Base-by-base conservation (phyloP, 2,329 filamentous ascomycete species). In the Daldinia sp. region DNA sequence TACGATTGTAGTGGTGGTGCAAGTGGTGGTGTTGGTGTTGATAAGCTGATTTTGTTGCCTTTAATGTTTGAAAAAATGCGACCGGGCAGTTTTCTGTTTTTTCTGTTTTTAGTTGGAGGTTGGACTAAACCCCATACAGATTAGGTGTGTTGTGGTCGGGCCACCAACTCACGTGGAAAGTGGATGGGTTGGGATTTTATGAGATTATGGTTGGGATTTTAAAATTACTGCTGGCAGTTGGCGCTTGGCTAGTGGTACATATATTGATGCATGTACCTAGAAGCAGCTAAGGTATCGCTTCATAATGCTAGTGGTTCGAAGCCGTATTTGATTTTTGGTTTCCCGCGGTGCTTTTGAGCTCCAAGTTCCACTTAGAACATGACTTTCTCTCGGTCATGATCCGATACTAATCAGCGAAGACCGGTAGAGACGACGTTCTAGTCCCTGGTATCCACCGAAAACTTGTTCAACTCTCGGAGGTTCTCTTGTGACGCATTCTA, bases 161-260 rank as follows among this genome's bases (percentile, higher is more conserved):
- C n/a, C n/a, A n/a, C n/a, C n/a, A n/a, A n/a, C n/a, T n/a, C n/a
- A n/a, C n/a, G n/a, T n/a, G n/a, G n/a, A n/a, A n/a, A n/a, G n/a
- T n/a, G n/a, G n/a, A n/a, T n/a, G n/a, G n/a, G n/a, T n/a, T n/a
- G n/a, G n/a, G n/a, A n/a, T n/a, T n/a, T n/a, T n/a, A n/a, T n/a
- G n/a, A n/a, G n/a, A n/a, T n/a, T n/a, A n/a, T n/a, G n/a, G n/a
- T n/a, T n/a, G n/a, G n/a, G n/a, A n/a, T n/a, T n/a, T n/a, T n/a
- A n/a, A n/a, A n/a, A n/a, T n/a, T n/a, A n/a, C n/a, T 52, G 58
- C 61, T 67, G 62, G 62, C 64, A 64, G 56, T 58, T 52, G 37
- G 25, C 19, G 52, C 51, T 56, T 62, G 63, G 51, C 54, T 49
- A 39, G 59, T 53, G 39, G 11, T 9, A 25, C 21, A 15, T 35